Evolutionary conservation across 345 rosid genomes (phyloP), one percentile per base, ranked within the genome.

Genomic region (Syzygium aromaticum): DNA sequence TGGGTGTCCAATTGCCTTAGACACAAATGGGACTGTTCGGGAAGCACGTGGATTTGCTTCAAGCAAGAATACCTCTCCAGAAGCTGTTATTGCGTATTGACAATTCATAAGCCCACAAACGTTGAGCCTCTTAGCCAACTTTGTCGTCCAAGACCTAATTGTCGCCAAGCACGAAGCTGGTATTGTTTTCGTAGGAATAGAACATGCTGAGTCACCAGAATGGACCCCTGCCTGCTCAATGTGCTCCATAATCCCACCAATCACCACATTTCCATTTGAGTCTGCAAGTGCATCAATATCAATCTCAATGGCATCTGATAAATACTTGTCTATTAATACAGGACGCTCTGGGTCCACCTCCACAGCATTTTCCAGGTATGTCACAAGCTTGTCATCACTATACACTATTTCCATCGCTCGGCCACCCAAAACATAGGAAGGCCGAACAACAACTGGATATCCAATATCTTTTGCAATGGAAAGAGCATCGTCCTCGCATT

Each of bases 41-140:
- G 99, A 98, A 89, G 99, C 99, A 85, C 98, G 96, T 51, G 99
- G 99, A 91, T 98, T 98, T 28, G 98, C 99, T 92, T 98, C 99
- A 3, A 98, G 98, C 91, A 97, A 92, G 92, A 92, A 98, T 87
- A 96, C 99, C 85, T 95, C 95, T 52, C 95, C 95, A 49, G 96
- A 91, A 46, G 94, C 87, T 78, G 99, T 92, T 86, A 98, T 96
- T 6, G 99, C 99, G 28, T 95, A 96, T 87, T 95, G 98, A 90
- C 98, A 98, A 87, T 95, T 98, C 99, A 98, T 98, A 88, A 98
- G 97, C 84, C 99, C 99, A 88, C 98, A 95, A 10, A 96, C 99
- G 14, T 94, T 92, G 85, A 98, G 91, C 92, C 94, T 90, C 93
- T 89, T 93, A 11, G 99, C 99, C 90, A 98, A 77, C 85, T 94